Base-by-base conservation (phyloP, 768 basidiomycete genomes). In the Tephrocybe sp. region DNA sequence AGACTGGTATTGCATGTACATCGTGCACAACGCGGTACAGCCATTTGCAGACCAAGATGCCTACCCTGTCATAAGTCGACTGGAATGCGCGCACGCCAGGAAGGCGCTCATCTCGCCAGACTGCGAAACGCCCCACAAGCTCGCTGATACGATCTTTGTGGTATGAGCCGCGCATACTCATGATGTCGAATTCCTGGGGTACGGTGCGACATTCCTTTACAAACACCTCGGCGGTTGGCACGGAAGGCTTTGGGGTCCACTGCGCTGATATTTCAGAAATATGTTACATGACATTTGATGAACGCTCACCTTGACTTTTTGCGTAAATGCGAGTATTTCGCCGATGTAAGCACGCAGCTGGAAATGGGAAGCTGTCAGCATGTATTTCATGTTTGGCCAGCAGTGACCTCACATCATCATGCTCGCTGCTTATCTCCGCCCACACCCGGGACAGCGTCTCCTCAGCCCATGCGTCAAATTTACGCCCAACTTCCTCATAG, bases 11-110 rank as follows among this genome's bases (percentile, higher is more conserved):
- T 6, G 91, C 90, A 57, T 91, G 83, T 1, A 85, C 78, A 59
- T 91, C 87, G 57, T 89, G 85, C 14, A 93, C 62, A 7, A 82
- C 78, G 59, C 84, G 79, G 65, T 83, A 86, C 22, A 92, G 69
- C 86, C 89, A 92, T 60, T 83, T 85, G 72, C 87, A 89, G 32
- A 88, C 74, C 0, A 81, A 77, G 26, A 85, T 72, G 11, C 80
- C 82, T 61, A 84, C 80, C 60, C 85, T 79, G 61, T 95, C 92
- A 58, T 93, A 92, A n/a, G 79, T 84, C 0, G 90, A 93, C 60
- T 90, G 85, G 60, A 90, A 86, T 4, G 90, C 90, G 31, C 85
- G 80, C 20, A 83, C 80, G 3, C 91, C 90, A 16, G 89, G 81
- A 4, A 83, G 64, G 30, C 92, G 80, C 53, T 87, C 78, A 34